Percentiles rank a stretch among this genome's conserved stretches.
Conservation (phyloP, 768 basidiomycete species). For the Hortiboletus campestris region DNA sequence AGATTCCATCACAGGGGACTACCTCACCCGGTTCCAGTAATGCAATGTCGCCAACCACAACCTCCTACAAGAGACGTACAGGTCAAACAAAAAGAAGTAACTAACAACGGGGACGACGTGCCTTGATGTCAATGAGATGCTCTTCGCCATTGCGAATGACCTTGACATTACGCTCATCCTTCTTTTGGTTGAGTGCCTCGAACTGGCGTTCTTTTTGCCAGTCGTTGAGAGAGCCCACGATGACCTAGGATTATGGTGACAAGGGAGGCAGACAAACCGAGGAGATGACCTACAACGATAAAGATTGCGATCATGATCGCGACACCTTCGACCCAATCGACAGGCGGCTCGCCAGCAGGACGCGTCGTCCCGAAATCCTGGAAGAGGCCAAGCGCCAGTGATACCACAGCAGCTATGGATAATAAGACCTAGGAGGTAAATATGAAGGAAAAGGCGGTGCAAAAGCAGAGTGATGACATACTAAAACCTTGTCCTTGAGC, state of each 20-base stretch:
- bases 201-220: slow-evolving; percentile 99
- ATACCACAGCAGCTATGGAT: slow-evolving; percentile 89
- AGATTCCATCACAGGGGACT: slow-evolving; percentile 93
- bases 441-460: slow-evolving; percentile 1
- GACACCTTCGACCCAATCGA: slow-evolving; percentile 97
- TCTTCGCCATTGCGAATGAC: slow-evolving; percentile 74
- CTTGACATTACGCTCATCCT: slow-evolving; percentile 90
- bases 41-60: slow-evolving; percentile 92
- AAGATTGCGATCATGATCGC: slow-evolving; percentile 74
- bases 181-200: slow-evolving; percentile 86
- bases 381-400: slow-evolving; percentile 91
- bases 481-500: slow-evolving; percentile 87
- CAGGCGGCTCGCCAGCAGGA: slow-evolving; percentile 60
- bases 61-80: slow-evolving; percentile 51
- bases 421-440: slow-evolving; percentile 65
- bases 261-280: neutral
- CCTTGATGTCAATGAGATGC: slow-evolving; percentile 78
- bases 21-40: slow-evolving; percentile 94
- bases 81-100: slow-evolving; percentile 9
- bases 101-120: slow-evolving; percentile 24
- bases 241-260: slow-evolving; percentile 46
- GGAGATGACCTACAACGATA: slow-evolving; percentile 59
- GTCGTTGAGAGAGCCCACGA: slow-evolving; percentile 94
- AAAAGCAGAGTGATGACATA: slow-evolving; percentile 36
- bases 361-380: slow-evolving; percentile 82